phyloP scores from a whole-genome alignment of 2,329 filamentous ascomycete genomes.

The Exophiala alcalophila region DNA sequence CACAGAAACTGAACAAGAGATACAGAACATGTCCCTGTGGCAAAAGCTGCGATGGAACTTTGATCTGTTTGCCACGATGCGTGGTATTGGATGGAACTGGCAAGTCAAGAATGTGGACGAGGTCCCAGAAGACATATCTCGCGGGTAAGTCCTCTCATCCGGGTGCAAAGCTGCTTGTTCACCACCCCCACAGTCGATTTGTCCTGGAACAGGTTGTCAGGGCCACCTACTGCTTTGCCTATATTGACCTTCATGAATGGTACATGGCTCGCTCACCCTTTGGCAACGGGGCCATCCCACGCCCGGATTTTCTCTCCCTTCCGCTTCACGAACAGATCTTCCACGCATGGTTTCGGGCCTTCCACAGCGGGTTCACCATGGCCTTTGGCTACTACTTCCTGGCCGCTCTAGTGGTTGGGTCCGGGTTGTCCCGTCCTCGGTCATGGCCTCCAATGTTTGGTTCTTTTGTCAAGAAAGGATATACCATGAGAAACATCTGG shows the following conservation, averaged over 20 bases:
- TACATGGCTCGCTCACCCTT: constrained; percentile 7
- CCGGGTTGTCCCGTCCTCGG: constrained; percentile 11
- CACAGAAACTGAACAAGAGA: constrained; percentile 10
- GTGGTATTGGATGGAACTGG: constrained; percentile 61
- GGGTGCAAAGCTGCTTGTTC: background rate
- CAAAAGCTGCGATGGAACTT: constrained; percentile 52
- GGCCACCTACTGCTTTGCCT: constrained; percentile 12
- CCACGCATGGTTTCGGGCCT: constrained; percentile 10
- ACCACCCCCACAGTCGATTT: constrained; percentile 9
- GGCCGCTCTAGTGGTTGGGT: constrained; percentile 9
- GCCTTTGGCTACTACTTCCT: constrained; percentile 19
- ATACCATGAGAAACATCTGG: constrained; percentile 24
- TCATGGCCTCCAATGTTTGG: constrained; percentile 24
- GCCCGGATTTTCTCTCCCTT: constrained; percentile 15
- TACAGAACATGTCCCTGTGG: constrained; percentile 19
- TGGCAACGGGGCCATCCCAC: background rate
- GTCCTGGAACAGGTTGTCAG: constrained; percentile 12
- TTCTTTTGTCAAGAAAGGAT: constrained; percentile 18
- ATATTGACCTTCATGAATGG: constrained; percentile 19
- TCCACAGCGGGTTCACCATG: constrained; percentile 18
- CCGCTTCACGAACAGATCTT: constrained; percentile 15
- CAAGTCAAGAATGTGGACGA: constrained; percentile 37
- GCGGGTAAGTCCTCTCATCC: constrained; percentile 6
- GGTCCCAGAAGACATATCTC: constrained; percentile 10
- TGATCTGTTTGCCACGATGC: constrained; percentile 56